Base-by-base conservation (phyloP, 179 eudicot species). In the Vitellaria paradoxa region DNA sequence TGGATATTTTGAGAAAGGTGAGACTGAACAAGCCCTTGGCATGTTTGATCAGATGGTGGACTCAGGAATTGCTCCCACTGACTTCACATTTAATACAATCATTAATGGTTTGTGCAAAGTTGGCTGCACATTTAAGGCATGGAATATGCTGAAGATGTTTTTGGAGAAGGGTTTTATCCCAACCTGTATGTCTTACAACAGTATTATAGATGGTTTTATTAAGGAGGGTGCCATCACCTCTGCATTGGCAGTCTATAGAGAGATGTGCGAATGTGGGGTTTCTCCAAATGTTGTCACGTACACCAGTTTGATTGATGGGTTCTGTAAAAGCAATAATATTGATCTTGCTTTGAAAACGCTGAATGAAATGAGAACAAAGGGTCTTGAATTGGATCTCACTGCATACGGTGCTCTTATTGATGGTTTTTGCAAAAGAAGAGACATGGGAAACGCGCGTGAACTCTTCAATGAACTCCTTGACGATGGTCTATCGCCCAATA, bases 281-380 rank as follows among this genome's bases (percentile, higher is more conserved):
- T 82, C 82, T 21, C 85, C 96, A 3, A 77, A 80, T 85, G 87
- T 93, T 26, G 69, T 81, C 30, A 91, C 96, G 13, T 90, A 77
- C 81, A 91, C 97, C 45, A 78, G 80, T 74, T 84, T 93, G 84
- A 85, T 93, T 59, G 85, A 86, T 72, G 97, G 94, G 60, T 84
- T 88, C 62, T 83, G 84, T 78, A 91, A 88, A 83, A 80, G 80
- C 72, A 81, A 88, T 15, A 84, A 87, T 63, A 63, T 84, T 11
- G 82, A 83, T 76, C 89, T 86, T 74, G 97, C 96, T 77, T 62
- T 91, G 82, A 84, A 84, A 66, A 70, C 91, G 87, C 72, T 40
- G 6, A 77, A 76, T 61, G 88, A 87, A 78, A 86, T 91, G 88
- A 86, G 73, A 75, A 80, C 47, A 74, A 84, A 76, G 73, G 94